Conservation (phyloP, 306 rosid genomes). For the Crotalaria pallida region DNA sequence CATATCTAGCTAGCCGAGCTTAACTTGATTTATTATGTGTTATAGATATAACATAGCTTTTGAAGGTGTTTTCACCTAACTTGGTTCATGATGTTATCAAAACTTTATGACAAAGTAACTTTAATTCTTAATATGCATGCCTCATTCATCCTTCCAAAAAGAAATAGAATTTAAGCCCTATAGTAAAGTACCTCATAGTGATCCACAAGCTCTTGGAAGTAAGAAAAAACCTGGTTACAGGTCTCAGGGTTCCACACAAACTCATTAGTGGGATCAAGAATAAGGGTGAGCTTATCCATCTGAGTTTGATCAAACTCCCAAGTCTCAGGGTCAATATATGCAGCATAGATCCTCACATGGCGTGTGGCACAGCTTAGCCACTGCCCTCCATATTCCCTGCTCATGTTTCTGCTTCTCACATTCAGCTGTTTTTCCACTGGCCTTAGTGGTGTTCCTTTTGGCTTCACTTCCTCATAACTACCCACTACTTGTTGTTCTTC, state of each 20-base stretch:
- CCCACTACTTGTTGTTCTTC: constrained; percentile 17
- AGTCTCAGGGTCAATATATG: constrained; percentile 76
- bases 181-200: constrained; percentile 69
- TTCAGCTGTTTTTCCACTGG: constrained; percentile 76
- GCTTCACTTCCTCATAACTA: not conserved
- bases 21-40: not conserved
- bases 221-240: constrained; percentile 61
- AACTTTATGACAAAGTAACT: not conserved
- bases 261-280: constrained; percentile 88
- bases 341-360: constrained; percentile 71
- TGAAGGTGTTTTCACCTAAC: too few relatives aligned
- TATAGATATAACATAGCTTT: too few relatives aligned
- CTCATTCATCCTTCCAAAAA: too few relatives aligned
- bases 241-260: constrained; percentile 83
- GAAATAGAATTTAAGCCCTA: too few relatives aligned
- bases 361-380: constrained; percentile 35
- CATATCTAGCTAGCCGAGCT: not conserved
- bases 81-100: too few relatives aligned
- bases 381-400: constrained; percentile 88
- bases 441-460: constrained; percentile 49
- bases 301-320: constrained; percentile 87
- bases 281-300: constrained; percentile 84
- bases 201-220: constrained; percentile 94
- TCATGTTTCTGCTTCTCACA: constrained; percentile 76
- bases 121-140: too few relatives aligned